Conservation (phyloP, 2,329 filamentous ascomycete species). For the Blastomyces parvus region DNA sequence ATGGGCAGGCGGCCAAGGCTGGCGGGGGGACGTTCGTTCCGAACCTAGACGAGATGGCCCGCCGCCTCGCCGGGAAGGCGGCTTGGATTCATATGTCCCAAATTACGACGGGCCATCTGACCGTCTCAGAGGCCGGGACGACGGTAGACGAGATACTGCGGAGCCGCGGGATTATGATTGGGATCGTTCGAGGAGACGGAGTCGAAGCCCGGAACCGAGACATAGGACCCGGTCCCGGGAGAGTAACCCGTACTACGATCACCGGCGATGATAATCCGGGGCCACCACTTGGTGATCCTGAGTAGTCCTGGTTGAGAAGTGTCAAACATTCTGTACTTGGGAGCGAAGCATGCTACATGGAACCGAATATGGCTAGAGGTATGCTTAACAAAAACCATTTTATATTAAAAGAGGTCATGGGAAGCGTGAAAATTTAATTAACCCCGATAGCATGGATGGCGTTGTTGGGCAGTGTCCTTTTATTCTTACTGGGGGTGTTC, state of each 20-base stretch:
- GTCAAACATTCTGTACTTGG: not conserved
- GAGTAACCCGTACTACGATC: slow-evolving; percentile 16
- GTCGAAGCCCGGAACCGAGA: slow-evolving; percentile 27
- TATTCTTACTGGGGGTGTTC: not conserved
- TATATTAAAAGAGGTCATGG: not conserved
- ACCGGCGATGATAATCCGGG: slow-evolving; percentile 18
- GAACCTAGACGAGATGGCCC: slow-evolving; percentile 26
- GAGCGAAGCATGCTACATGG: not conserved
- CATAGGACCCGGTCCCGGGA: slow-evolving; percentile 19
- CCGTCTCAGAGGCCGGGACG: slow-evolving; percentile 21
- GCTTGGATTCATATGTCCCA: slow-evolving; percentile 32
- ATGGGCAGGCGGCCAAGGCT: slow-evolving; percentile 22
- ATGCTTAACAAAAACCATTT: not conserved
- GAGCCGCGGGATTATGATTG: slow-evolving; percentile 20
- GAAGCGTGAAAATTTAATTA: not conserved
- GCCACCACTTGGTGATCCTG: not conserved
- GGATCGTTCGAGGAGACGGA: slow-evolving; percentile 26
- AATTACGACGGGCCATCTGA: slow-evolving; percentile 23
- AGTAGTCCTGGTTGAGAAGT: not conserved
- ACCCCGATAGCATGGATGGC: not conserved
- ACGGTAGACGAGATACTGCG: slow-evolving; percentile 16
- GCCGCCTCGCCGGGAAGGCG: slow-evolving; percentile 19
- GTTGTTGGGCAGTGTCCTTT: not conserved
- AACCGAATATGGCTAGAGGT: not conserved
- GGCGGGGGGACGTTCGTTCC: slow-evolving; percentile 22